Base-by-base conservation (phyloP, 2,329 filamentous ascomycete species). In the Botrytis elliptica region DNA sequence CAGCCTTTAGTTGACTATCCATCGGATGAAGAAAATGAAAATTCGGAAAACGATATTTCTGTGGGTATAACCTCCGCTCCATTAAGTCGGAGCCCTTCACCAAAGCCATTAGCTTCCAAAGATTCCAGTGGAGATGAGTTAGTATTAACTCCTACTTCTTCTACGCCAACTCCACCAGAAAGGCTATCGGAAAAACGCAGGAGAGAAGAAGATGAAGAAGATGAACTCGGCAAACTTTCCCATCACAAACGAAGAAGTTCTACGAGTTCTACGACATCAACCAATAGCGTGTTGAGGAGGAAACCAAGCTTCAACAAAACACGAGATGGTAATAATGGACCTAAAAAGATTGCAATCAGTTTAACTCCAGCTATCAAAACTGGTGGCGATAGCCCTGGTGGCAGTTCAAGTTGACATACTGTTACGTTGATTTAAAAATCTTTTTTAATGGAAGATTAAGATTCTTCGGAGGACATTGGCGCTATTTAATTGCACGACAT, bases 151-250 rank as follows among this genome's bases (percentile, higher is more conserved):
- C 75, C 55, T 67, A 75, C 72, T 18, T 80, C 82, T 59, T 80
- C 80, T 67, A 81, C 78, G n/a, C 80, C 81, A 42, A 80, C 81
- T 10, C 91, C 92, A 5, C 92, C 91, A 0, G 94, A 97, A 82
- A 88, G 93, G 71, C 83, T 97, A 29, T 92, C 94, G 0, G 93
- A 97, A 82, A 98, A 98, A 83, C 91, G 95, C 66, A 89, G 95
- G 66, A 89, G 96, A 78, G 95, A 97, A 81, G 95, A 98, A 73
- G 94, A 97, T 75, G 95, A 98, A 64, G 95, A 97, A 73, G 95
- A 98, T 77, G 93, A 95, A 79, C 84, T 98, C n/a, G 90, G 91
- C 72, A 97, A 96, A 83, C 86, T 98, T 78, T 90, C 93, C 76
- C 85, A 88, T 67, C 74, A 76, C 20, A 91, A 91, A 80, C 86